Percentiles rank a stretch among this genome's conserved stretches.
phyloP scores from a whole-genome alignment of 2,329 filamentous ascomycete genomes.

The Xylariaceae sp. region DNA sequence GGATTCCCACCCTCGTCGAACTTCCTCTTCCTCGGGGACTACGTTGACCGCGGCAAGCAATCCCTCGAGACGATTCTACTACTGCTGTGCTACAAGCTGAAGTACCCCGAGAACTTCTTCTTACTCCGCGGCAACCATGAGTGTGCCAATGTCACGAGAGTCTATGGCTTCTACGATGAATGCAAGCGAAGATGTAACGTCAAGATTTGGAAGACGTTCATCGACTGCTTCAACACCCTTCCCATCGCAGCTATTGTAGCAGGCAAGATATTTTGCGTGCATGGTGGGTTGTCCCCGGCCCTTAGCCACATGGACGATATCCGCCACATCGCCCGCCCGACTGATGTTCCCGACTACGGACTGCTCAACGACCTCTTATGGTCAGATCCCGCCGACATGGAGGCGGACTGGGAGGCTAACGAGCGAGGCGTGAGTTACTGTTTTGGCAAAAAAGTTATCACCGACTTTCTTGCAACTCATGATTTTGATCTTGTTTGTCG shows the following conservation, averaged over 20 bases:
- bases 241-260: conserved; percentile 98
- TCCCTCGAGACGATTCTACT: conserved; percentile 98
- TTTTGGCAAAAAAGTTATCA: conserved; percentile 97
- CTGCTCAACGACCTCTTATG: conserved; percentile 92
- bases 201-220: conserved; percentile 99
- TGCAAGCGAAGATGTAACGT: conserved; percentile 99
- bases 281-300: conserved; percentile 89
- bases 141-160: conserved; percentile 97
- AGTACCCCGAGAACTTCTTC: conserved; percentile 99
- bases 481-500: conserved; percentile 97
- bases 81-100: conserved; percentile 98
- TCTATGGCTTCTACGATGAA: conserved; percentile 99
- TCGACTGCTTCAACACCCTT: conserved; percentile 98
- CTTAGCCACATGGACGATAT: conserved; percentile 98
- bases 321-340: conserved; percentile 89
- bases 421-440: conserved; percentile 97
- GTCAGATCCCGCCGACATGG: conserved; percentile 98
- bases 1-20: conserved; percentile 91
- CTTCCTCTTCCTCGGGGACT: conserved; percentile 96
- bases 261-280: conserved; percentile 98
- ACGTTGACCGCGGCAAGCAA: conserved; percentile 98
- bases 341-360: conserved; percentile 95
- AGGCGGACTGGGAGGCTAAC: conserved; percentile 96
- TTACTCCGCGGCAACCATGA: conserved; percentile 98
- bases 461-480: conserved; percentile 88